Percentiles rank a stretch among this genome's conserved stretches.
phyloP scores from a whole-genome alignment of 2,329 filamentous ascomycete genomes.

The Torrubiellomyces zombiae region DNA sequence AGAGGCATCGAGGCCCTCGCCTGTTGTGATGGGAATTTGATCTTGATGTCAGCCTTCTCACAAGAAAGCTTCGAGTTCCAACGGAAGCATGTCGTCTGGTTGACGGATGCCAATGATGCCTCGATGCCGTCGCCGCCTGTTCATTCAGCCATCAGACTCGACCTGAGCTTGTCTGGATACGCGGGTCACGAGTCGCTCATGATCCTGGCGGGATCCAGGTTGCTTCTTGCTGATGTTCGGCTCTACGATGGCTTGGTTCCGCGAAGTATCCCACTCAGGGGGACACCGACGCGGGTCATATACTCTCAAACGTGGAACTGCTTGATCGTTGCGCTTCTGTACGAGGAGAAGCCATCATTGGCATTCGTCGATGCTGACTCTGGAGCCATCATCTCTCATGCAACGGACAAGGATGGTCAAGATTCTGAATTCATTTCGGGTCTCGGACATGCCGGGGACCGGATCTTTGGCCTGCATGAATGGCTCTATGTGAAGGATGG shows the following conservation, averaged over 20 bases:
- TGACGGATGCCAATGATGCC: slow-evolving; percentile 30
- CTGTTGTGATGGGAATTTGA: slow-evolving; percentile 30
- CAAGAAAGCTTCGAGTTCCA: slow-evolving; percentile 14
- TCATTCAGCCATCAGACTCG: slow-evolving; percentile 28
- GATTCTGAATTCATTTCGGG: slow-evolving; percentile 33
- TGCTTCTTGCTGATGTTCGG: slow-evolving; percentile 38
- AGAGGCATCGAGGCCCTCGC: slow-evolving; percentile 20
- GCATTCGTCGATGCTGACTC: slow-evolving; percentile 40
- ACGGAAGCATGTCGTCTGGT: slow-evolving; percentile 30
- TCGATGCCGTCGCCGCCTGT: slow-evolving; percentile 29
- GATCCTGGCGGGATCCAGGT: slow-evolving; percentile 29
- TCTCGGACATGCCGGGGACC: slow-evolving; percentile 39
- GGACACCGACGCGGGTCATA: slow-evolving; percentile 33
- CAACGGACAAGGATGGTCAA: slow-evolving; percentile 24
- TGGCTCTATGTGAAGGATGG: slow-evolving; percentile 44
- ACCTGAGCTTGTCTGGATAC: slow-evolving; percentile 19
- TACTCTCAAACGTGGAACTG: slow-evolving; percentile 37
- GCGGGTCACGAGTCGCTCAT: slow-evolving; percentile 26
- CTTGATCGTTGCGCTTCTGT: slow-evolving; percentile 33
- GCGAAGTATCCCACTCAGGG: slow-evolving; percentile 28
- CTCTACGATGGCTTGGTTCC: slow-evolving; percentile 28
- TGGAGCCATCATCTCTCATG: slow-evolving; percentile 31
- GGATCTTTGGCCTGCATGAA: slow-evolving; percentile 42
- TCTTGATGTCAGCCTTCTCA: slow-evolving; percentile 24
- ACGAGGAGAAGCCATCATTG: slow-evolving; percentile 28